Evolutionary conservation across 805 yeast species (phyloP).

Genomic region (Suhomyces vadensis): DNA sequence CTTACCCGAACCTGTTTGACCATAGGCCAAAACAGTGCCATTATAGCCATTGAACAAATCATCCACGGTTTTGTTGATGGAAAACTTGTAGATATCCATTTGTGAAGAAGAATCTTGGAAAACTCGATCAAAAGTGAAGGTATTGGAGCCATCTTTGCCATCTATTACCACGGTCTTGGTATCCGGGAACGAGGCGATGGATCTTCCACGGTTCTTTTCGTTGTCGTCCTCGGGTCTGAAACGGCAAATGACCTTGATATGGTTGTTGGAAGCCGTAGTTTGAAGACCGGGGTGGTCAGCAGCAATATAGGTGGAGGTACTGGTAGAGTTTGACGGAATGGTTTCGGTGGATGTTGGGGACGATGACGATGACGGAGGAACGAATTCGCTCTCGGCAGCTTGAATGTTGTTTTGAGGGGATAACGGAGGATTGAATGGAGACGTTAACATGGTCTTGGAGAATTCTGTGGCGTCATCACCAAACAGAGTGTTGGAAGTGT

Average conservation of each 20-base stretch:
- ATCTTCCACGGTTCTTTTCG: constrained; percentile 28
- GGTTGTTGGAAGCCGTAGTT: constrained; percentile 18
- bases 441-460: not conserved
- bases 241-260: constrained; percentile 70
- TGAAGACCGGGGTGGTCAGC: constrained; percentile 7
- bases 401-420: not conserved
- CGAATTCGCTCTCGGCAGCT: too few relatives aligned
- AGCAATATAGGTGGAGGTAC: constrained; percentile 1
- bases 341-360: not conserved
- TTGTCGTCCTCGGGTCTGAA: constrained; percentile 57
- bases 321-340: not conserved
- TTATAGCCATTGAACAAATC: constrained; percentile 76
- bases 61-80: constrained; percentile 62
- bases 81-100: constrained; percentile 55
- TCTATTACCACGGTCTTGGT: constrained; percentile 27
- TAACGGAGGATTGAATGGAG: constrained; percentile 8
- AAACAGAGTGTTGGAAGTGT: constrained; percentile 7
- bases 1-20: constrained; percentile 79
- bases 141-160: constrained; percentile 26
- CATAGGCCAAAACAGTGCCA: constrained; percentile 76
- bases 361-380: too few relatives aligned
- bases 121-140: constrained; percentile 65
- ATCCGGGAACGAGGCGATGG: constrained; percentile 24
- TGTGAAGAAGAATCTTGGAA: constrained; percentile 57
- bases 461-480: not conserved